Evolutionary conservation across 352 stramenopile genomes (phyloP).

Genomic region (Phytophthora boehmeriae): DNA sequence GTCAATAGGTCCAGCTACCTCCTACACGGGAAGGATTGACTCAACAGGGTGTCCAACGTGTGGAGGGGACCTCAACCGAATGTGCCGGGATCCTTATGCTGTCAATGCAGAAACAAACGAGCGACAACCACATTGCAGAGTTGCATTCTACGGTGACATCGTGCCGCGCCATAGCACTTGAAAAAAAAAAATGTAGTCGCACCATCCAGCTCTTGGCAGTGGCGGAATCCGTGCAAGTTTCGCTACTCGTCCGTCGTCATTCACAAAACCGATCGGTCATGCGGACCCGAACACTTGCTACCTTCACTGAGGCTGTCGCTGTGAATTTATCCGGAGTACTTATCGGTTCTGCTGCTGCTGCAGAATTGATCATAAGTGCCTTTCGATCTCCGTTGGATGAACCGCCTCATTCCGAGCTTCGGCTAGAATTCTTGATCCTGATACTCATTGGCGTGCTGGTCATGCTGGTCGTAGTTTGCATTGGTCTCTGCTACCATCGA

Average conservation of each 20-base stretch:
- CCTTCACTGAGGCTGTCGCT: not conserved
- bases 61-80: no score
- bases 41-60: no score
- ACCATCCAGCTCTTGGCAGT: no score
- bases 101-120: not conserved
- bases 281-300: not conserved
- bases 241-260: slow-evolving; percentile 14
- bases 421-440: slow-evolving; percentile 8
- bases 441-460: slow-evolving; percentile 8
- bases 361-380: no score
- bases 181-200: no score
- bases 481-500: slow-evolving; percentile 20
- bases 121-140: not conserved
- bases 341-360: no score
- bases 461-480: slow-evolving; percentile 4
- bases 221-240: not conserved
- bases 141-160: not conserved
- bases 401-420: slow-evolving; percentile 12
- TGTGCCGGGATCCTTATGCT: no score
- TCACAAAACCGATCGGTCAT: slow-evolving; percentile 20
- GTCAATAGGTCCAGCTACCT: no score
- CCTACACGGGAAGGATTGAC: no score
- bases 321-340: no score
- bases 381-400: slow-evolving; percentile 28
- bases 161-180: no score